Evolutionary conservation across 805 yeast species (phyloP), one percentile per base, ranked within the genome.

Genomic region (Dipodascus geniculatus): DNA sequence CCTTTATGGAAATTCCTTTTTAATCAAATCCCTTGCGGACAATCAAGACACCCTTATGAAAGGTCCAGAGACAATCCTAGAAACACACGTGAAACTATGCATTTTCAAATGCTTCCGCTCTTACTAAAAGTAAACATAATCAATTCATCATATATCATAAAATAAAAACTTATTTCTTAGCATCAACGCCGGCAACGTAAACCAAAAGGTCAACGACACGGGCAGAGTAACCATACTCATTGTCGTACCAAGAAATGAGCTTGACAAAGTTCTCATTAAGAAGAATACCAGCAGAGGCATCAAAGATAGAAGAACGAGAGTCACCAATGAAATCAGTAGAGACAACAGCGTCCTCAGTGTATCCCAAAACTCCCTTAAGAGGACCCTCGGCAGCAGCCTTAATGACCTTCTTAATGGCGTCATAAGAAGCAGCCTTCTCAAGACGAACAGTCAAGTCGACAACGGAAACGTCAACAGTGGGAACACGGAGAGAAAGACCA

Each of bases 191-290:
- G 63, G 95, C 91, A 69, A 85, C 82, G 78, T 80, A 83, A 74
- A 84, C 82, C 66, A 87, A 74, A 69, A 88, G 77, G 79, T 88
- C 96, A 63, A 88, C 95, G 64, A 88, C 96, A 80, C 96, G 88
- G 76, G 93, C 85, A 66, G 95, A 85, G 86, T 88, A 88, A 73
- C 96, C 96, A 78, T 73, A 88, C 79, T 88, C 96, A 77, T 88
- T 88, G 74, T 88, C 96, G 82, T 88, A 88, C 96, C 96, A 88
- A 58, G 95, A 80, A 74, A 87, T 78, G 70, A 88, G 80, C 82
- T 88, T 88, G 75, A 87, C 93, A 73, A 88, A 88, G 67, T 83
- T 81, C 71, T 88, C 87, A 72, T 88, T 83, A 68, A 88, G 77
- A 69, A 81, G 78, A 74, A 87, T 85, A 77, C 96, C 95, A 60